Base-by-base conservation (phyloP, 2,329 filamentous ascomycete species). In the Graphiopsis chlorocephala region DNA sequence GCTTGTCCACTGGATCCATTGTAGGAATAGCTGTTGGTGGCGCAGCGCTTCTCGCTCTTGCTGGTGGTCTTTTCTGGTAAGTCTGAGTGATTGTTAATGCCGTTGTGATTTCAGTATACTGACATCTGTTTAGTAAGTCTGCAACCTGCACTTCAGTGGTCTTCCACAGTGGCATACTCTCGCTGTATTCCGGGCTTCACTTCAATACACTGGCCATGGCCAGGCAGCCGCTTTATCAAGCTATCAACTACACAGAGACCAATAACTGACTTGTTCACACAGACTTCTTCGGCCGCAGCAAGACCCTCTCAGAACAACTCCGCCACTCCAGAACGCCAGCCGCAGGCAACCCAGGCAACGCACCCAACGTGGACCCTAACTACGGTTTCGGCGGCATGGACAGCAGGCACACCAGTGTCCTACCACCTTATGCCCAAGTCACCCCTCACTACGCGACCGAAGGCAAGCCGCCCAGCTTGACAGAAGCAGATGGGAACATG, bases 1-100 rank as follows among this genome's bases (percentile, higher is more conserved):
- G 65, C 8, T 73, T 82, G 3, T 76, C 76, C 1, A 71, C 72
- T 28, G 78, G 79, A 14, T 78, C 76, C 1, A 81, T 82, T 47
- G 78, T 75, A 0, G 80, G 80, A 8, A 81, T 91, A 76, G 90
- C 86, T 78, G 81, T 87, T 50, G 88, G 87, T 50, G 88, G 83
- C 0, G 79, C 88, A 4, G 77, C 88, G 26, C 75, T 91, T 48
- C 81, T 93, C 4, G 79, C 87, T 10, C 80, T 83, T 50, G 76
- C 87, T 58, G 89, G 84, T 2, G 77, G 88, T 0, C 79, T 88
- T 4, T 81, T 88, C 70, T 93, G 89, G 60, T 62, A 45, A 26
- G 60, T 55, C 15, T 15, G 15, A 35, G 28, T 4, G 8, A 20
- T 10, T 10, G 10, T 15, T 28, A 2, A 26, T 2, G 4, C 20